Conservation (phyloP, 257 asterid genomes). For the Solanum medicagineum region DNA sequence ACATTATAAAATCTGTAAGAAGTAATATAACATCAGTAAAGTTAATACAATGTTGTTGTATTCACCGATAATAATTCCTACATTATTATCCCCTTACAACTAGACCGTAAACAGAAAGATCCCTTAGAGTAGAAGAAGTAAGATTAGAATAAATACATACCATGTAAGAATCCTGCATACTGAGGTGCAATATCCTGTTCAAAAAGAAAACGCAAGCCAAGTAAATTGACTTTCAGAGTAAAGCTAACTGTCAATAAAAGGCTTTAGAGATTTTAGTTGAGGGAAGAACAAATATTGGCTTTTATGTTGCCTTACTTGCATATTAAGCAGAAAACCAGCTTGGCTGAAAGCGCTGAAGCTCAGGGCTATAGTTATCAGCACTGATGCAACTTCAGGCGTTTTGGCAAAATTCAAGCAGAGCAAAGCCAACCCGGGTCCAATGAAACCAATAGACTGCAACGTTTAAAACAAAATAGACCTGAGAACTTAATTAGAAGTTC, state of each 20-base stretch:
- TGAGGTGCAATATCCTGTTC: constrained; percentile 90
- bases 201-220: constrained; percentile 1
- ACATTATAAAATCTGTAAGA: neutral
- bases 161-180: constrained; percentile 81
- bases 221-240: neutral
- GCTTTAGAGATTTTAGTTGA: neutral
- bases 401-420: constrained; percentile 67
- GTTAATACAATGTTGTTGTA: neutral
- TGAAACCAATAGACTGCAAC: constrained; percentile 73
- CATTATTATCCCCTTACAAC: neutral
- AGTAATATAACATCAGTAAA: neutral
- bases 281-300: neutral
- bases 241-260: neutral
- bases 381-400: constrained; percentile 58
- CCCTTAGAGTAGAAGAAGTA: neutral
- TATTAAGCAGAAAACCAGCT: constrained; percentile 89
- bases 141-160: constrained; percentile 14
- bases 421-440: constrained; percentile 85
- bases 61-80: neutral
- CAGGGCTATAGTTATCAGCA: constrained; percentile 49
- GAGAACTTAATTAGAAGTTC: neutral
- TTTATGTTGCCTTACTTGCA: constrained; percentile 57
- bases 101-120: neutral
- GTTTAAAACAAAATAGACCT: neutral
- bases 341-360: constrained; percentile 91